Evolutionary conservation across 2,329 filamentous ascomycete species (phyloP), one percentile per base, ranked within the genome.

Genomic region (Talaromyces sp.): DNA sequence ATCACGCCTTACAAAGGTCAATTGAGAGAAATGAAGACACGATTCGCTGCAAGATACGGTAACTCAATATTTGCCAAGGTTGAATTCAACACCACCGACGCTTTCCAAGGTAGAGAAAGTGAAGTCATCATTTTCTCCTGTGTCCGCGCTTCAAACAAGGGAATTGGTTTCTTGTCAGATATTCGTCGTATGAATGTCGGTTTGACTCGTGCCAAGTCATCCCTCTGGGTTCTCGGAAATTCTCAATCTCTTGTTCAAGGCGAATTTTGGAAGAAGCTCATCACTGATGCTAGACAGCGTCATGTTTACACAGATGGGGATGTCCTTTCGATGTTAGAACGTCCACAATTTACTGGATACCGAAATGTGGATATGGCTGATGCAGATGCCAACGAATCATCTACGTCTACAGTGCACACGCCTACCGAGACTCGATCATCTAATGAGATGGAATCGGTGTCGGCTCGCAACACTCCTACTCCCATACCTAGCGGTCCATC

Each of bases 101-200:
- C 95, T 19, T 99, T 97, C 77, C 93, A 99, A 77, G 95, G 95
- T 68, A 89, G 96, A 70, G 95, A 99, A 78, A 95, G 93, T 73
- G 95, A 99, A 74, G 90, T 99, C 68, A 98, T 99, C 77, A 98
- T 99, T 69, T 99, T 99, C 81, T 98, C 95, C 47, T 99, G 96
- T 77, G 95, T 99, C 67, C 89, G 95, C 80, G 94, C 95, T 25
- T 94, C 90, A 35, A 87, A 91, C n/a, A 91, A 90, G 8, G 93
- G 94, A 72, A 97, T 99, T 73, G 95, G 95, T 84, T 99, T 99
- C 87, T 90, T 99, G 86, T 91, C 92, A 63, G 95, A 99, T 76
- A 97, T 99, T 74, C 89, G 95, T 66, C 94, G 95, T 84, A 98
- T 99, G 96, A 99, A 99, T 78, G 95, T 99, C 73, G 95, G 95